Conservation (phyloP, 2,329 filamentous ascomycete genomes). For the Amauroascus verrucosus region DNA sequence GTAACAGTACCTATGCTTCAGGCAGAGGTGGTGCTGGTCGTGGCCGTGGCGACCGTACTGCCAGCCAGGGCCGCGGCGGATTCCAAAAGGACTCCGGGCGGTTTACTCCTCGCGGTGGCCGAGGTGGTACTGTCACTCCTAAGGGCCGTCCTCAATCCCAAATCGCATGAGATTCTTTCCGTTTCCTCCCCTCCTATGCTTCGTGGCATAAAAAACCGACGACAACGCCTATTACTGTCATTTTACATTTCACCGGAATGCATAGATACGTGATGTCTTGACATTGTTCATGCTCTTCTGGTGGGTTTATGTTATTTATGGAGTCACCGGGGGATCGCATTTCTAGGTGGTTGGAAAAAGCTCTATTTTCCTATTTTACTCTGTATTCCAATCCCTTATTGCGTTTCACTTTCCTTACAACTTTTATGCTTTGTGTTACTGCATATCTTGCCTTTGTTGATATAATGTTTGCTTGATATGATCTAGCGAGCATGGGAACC, state of each 20-base stretch:
- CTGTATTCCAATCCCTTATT: conserved; percentile 5
- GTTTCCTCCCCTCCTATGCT: not conserved
- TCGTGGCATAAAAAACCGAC: not conserved
- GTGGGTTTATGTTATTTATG: conserved; percentile 8
- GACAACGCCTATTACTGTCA: not conserved
- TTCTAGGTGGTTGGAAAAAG: conserved; percentile 14
- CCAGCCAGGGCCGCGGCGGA: conserved; percentile 56
- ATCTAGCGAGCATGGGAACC: conserved; percentile 10
- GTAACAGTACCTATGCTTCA: conserved; percentile 47
- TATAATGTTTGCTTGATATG: conserved; percentile 11
- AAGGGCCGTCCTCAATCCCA: conserved; percentile 29
- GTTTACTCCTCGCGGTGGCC: conserved; percentile 54
- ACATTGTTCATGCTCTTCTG: conserved; percentile 1
- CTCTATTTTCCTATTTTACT: conserved; percentile 7
- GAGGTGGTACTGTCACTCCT: conserved; percentile 45
- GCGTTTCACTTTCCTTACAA: not conserved
- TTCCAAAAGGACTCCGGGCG: conserved; percentile 61
- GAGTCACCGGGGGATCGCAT: conserved; percentile 11
- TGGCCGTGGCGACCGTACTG: conserved; percentile 57
- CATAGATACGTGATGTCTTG: not conserved
- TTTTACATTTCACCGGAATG: conserved; percentile 9
- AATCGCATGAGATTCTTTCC: conserved; percentile 1
- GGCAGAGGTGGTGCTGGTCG: conserved; percentile 55
- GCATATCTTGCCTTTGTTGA: not conserved
- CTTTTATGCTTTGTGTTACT: not conserved